Conservation (phyloP, 1,284 basidiomycete species). For the Cryptococcus sp. region DNA sequence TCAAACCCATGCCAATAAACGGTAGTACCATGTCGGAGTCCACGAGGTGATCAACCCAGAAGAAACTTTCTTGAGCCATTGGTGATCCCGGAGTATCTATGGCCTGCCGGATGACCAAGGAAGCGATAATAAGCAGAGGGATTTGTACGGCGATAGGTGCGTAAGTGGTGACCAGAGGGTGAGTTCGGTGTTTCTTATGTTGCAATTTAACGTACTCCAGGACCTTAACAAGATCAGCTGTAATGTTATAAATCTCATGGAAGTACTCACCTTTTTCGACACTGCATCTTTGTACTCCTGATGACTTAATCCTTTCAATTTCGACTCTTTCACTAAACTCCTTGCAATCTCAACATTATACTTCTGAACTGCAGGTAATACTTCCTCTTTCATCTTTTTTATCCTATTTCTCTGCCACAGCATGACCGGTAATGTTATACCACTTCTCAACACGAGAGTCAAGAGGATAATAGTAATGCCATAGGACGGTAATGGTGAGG, state of each 20-base stretch:
- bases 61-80: conserved; percentile 33
- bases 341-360: conserved; percentile 44
- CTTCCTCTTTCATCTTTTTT: conserved; percentile 37
- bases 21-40: conserved; percentile 38
- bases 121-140: conserved; percentile 46
- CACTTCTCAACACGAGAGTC: conserved; percentile 48
- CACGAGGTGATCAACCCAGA: conserved; percentile 44
- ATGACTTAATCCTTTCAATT: conserved; percentile 42
- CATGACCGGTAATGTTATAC: conserved; percentile 50
- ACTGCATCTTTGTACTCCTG: conserved; percentile 47
- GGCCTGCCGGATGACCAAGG: conserved; percentile 42
- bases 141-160: conserved; percentile 44
- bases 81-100: conserved; percentile 22
- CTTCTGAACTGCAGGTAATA: conserved; percentile 48
- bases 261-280: conserved; percentile 38
- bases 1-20: neutral
- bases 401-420: conserved; percentile 50
- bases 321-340: conserved; percentile 34
- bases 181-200: conserved; percentile 37
- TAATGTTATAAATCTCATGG: neutral
- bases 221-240: conserved; percentile 26
- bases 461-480: conserved; percentile 48
- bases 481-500: conserved; percentile 36
- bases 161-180: conserved; percentile 40
- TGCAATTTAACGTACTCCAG: conserved; percentile 29